phyloP scores from a whole-genome alignment of 2,329 filamentous ascomycete genomes.

The Pochonia chlamydosporia region DNA sequence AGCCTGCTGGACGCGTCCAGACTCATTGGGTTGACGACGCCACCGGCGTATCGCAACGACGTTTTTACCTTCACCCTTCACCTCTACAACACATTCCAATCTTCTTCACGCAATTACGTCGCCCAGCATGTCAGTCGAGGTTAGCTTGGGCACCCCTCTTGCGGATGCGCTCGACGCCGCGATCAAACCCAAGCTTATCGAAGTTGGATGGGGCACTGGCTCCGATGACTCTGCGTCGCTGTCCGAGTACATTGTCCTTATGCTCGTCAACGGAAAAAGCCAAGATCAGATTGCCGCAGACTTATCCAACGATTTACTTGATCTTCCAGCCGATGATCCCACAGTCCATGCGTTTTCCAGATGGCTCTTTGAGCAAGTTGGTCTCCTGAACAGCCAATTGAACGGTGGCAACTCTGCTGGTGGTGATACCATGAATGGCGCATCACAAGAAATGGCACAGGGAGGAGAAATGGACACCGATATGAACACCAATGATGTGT shows the following conservation, averaged over 20 bases:
- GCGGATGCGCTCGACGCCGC: constrained; percentile 75
- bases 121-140: constrained; percentile 67
- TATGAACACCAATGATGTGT: constrained; percentile 56
- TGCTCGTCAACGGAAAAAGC: constrained; percentile 93
- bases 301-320: constrained; percentile 80
- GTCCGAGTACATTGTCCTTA: constrained; percentile 93
- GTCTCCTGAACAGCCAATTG: constrained; percentile 56
- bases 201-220: constrained; percentile 85
- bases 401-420: constrained; percentile 40
- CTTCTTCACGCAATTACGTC: neutral
- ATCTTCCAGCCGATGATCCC: constrained; percentile 74
- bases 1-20: constrained; percentile 4
- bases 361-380: constrained; percentile 91
- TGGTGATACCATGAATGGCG: constrained; percentile 21
- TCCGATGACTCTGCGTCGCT: constrained; percentile 74
- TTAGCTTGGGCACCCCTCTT: constrained; percentile 72
- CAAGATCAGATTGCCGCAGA: constrained; percentile 85
- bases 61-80: neutral
- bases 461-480: constrained; percentile 58
- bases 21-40: constrained; percentile 6
- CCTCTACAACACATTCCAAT: neutral
- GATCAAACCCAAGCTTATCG: constrained; percentile 85
- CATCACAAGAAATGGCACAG: constrained; percentile 28
- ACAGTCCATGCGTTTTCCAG: constrained; percentile 76
- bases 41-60: constrained; percentile 7